Evolutionary conservation across 2,329 filamentous ascomycete species (phyloP).

Genomic region (Penicillium griseofulvum): DNA sequence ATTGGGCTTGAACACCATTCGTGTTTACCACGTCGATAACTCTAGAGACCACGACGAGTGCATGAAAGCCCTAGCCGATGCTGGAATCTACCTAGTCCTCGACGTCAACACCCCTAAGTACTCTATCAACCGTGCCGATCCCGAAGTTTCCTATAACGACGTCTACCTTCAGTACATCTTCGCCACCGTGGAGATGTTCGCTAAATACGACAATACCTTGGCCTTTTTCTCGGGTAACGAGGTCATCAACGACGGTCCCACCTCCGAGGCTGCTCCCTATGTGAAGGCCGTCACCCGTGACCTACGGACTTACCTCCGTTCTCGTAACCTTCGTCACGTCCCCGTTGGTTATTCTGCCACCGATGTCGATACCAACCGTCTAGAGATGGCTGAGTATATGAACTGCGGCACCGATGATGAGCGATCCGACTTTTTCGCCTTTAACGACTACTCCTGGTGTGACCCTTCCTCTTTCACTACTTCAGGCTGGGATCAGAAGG

Average conservation of each 20-base stretch:
- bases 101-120: slow-evolving; percentile 91
- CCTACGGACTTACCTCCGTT: slow-evolving; percentile 67
- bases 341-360: slow-evolving; percentile 76
- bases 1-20: slow-evolving; percentile 84
- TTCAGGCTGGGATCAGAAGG: slow-evolving; percentile 85
- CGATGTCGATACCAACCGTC: slow-evolving; percentile 80
- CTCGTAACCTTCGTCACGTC: slow-evolving; percentile 61
- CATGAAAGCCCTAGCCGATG: slow-evolving; percentile 76
- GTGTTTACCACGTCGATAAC: slow-evolving; percentile 92
- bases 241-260: slow-evolving; percentile 68
- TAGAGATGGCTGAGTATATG: slow-evolving; percentile 86
- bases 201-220: slow-evolving; percentile 79
- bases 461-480: slow-evolving; percentile 72
- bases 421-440: slow-evolving; percentile 82
- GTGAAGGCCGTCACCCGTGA: slow-evolving; percentile 78
- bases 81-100: slow-evolving; percentile 86
- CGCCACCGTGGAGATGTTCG: slow-evolving; percentile 80
- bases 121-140: slow-evolving; percentile 75
- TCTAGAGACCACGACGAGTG: slow-evolving; percentile 75
- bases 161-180: slow-evolving; percentile 84
- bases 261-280: slow-evolving; percentile 66
- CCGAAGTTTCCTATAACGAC: slow-evolving; percentile 78
- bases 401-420: slow-evolving; percentile 85
- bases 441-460: slow-evolving; percentile 80
- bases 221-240: slow-evolving; percentile 83